These are phyloP conservation scores for Phytopythium boreale DNA, from an alignment of 352 stramenopile genomes.

Conservation along the genomic window DNA sequence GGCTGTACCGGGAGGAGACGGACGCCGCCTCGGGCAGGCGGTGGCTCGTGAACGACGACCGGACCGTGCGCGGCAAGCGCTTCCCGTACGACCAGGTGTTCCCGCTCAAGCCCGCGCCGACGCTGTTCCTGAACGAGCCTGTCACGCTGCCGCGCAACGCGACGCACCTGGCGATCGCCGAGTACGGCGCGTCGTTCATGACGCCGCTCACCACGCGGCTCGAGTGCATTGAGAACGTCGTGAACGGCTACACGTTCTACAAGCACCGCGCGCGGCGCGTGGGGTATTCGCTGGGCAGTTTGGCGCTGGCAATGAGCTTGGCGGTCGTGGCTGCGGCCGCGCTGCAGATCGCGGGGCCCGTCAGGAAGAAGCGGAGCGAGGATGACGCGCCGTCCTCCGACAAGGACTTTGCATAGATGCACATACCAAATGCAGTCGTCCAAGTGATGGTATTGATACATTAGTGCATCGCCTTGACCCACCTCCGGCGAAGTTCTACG, in stretches of 20 bases:
- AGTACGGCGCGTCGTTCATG: slow-evolving; percentile 73
- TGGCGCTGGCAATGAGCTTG: slow-evolving; percentile 22
- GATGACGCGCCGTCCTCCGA: not conserved
- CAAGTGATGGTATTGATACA: too few relatives aligned
- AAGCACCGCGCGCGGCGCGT: slow-evolving; percentile 31
- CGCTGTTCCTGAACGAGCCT: slow-evolving; percentile 48
- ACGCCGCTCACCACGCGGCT: slow-evolving; percentile 66
- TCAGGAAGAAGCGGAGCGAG: not conserved
- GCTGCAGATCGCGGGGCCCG: not conserved
- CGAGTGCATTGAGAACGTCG: slow-evolving; percentile 79
- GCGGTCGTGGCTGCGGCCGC: not conserved
- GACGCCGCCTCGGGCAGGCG: slow-evolving; percentile 25
- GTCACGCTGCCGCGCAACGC: slow-evolving; percentile 58
- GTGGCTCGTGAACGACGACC: slow-evolving; percentile 71
- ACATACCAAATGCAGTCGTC: too few relatives aligned
- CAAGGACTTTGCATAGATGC: not conserved
- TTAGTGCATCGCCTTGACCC: too few relatives aligned
- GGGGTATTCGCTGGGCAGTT: slow-evolving; percentile 20
- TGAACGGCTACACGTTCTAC: slow-evolving; percentile 78
- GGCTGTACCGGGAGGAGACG: slow-evolving; percentile 62
- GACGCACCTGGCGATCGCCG: slow-evolving; percentile 51
- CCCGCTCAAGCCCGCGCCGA: slow-evolving; percentile 34
- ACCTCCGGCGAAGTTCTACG: too few relatives aligned
- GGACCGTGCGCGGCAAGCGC: slow-evolving; percentile 62
- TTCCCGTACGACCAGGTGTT: slow-evolving; percentile 67